phyloP scores from a whole-genome alignment of 2,329 filamentous ascomycete species.

The Westerdykella sp. region DNA sequence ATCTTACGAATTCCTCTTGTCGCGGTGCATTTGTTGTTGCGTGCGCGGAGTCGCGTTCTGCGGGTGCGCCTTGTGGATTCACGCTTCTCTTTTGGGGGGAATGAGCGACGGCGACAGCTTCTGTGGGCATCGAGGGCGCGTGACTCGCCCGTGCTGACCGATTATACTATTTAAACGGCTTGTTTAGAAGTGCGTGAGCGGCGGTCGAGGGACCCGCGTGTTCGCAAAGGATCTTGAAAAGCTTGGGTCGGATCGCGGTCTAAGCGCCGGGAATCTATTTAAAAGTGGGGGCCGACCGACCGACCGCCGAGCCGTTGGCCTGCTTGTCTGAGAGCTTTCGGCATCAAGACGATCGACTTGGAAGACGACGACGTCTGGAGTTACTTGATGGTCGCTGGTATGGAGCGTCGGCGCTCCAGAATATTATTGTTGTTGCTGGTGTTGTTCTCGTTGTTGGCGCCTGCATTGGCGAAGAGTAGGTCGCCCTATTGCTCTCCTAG shows the following conservation, averaged over 20 bases:
- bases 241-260: constrained; percentile 15
- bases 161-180: neutral
- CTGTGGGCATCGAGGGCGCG: neutral
- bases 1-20: constrained; percentile 40
- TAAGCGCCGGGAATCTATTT: constrained; percentile 2
- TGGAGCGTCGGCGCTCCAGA: too few relatives aligned
- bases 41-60: constrained; percentile 21
- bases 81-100: constrained; percentile 6
- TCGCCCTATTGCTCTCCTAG: constrained; percentile 2
- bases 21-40: too few relatives aligned
- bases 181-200: neutral
- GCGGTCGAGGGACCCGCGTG: neutral
- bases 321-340: constrained; percentile 1
- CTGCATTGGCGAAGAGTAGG: constrained; percentile 42
- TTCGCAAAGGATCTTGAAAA: constrained; percentile 26
- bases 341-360: constrained; percentile 10
- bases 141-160: too few relatives aligned
- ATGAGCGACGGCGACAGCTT: neutral
- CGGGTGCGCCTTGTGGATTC: constrained; percentile 41
- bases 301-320: neutral
- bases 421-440: constrained; percentile 18
- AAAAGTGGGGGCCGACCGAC: neutral
- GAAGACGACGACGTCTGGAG: constrained; percentile 16
- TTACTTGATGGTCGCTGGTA: too few relatives aligned
- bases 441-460: constrained; percentile 33